phyloP scores from a whole-genome alignment of 352 stramenopile genomes.

The Plasmopara muralis region DNA sequence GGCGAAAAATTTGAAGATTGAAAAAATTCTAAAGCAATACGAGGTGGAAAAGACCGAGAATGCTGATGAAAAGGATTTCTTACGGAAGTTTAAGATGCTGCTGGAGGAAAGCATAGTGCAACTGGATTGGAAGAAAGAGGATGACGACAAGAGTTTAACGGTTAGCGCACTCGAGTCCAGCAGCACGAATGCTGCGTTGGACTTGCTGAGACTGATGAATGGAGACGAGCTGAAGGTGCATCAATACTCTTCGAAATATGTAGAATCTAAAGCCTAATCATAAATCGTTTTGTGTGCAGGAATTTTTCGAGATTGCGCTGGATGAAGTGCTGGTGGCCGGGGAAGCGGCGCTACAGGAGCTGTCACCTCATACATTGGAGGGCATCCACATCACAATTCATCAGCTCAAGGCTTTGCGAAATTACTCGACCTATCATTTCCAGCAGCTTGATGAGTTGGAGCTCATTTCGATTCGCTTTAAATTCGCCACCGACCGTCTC shows the following conservation, averaged over 20 bases:
- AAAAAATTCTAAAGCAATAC: constrained; percentile 62
- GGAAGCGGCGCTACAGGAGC: constrained; percentile 45
- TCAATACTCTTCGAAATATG: background rate
- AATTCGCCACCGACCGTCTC: constrained; percentile 54
- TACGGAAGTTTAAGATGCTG: constrained; percentile 42
- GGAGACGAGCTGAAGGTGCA: constrained; percentile 61
- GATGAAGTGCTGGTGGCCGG: constrained; percentile 53
- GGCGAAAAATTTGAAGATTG: constrained; percentile 41
- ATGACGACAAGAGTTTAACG: constrained; percentile 38
- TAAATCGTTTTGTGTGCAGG: constrained; percentile 13
- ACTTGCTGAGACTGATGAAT: constrained; percentile 62
- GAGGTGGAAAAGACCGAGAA: constrained; percentile 32
- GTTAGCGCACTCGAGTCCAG: constrained; percentile 53
- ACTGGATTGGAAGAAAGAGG: constrained; percentile 23
- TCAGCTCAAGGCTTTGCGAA: constrained; percentile 45
- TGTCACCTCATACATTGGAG: constrained; percentile 40
- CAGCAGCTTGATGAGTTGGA: constrained; percentile 36
- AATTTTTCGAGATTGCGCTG: constrained; percentile 64
- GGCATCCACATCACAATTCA: constrained; percentile 34
- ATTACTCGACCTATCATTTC: constrained; percentile 45
- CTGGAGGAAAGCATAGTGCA: constrained; percentile 43
- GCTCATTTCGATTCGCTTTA: constrained; percentile 34
- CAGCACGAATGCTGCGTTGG: constrained; percentile 44
- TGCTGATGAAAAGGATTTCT: constrained; percentile 22
- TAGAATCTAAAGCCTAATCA: background rate